phyloP scores from a whole-genome alignment of 2,329 filamentous ascomycete genomes.

The Pseudonectria foliicola region DNA sequence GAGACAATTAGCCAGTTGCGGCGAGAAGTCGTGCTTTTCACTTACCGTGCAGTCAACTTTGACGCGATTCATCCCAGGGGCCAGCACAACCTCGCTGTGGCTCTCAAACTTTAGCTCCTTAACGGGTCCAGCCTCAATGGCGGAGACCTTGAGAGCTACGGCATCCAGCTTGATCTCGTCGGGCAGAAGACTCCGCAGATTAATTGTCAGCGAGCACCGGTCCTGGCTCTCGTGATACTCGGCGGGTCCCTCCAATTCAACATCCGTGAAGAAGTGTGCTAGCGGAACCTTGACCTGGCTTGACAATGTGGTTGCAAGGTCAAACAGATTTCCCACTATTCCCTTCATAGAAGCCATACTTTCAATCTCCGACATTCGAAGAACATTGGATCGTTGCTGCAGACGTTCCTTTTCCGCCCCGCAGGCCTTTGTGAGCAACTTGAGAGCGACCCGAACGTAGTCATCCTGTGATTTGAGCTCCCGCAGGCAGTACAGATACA shows the following conservation, averaged over 20 bases:
- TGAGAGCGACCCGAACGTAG: conserved; percentile 68
- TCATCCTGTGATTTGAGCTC: conserved; percentile 70
- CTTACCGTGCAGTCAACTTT: conserved; percentile 30
- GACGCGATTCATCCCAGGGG: conserved; percentile 42
- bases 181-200: conserved; percentile 63
- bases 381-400: conserved; percentile 25
- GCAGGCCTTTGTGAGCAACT: conserved; percentile 63
- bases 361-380: conserved; percentile 10
- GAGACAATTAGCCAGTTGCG: conserved; percentile 20
- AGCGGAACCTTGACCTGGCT: conserved; percentile 62
- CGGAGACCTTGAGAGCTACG: conserved; percentile 56
- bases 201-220: conserved; percentile 64
- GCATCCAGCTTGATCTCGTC: conserved; percentile 62
- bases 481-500: conserved; percentile 78
- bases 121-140: conserved; percentile 44
- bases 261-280: conserved; percentile 63
- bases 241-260: conserved; percentile 62
- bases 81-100: conserved; percentile 23
- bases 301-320: conserved; percentile 35
- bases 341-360: conserved; percentile 37
- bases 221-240: conserved; percentile 65
- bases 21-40: not conserved
- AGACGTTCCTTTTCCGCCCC: conserved; percentile 44
- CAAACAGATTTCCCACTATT: conserved; percentile 40
- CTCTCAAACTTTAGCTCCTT: conserved; percentile 47